Evolutionary conservation across 2,329 filamentous ascomycete genomes (phyloP).

Genomic region (Ascochyta clinopodiicola): DNA sequence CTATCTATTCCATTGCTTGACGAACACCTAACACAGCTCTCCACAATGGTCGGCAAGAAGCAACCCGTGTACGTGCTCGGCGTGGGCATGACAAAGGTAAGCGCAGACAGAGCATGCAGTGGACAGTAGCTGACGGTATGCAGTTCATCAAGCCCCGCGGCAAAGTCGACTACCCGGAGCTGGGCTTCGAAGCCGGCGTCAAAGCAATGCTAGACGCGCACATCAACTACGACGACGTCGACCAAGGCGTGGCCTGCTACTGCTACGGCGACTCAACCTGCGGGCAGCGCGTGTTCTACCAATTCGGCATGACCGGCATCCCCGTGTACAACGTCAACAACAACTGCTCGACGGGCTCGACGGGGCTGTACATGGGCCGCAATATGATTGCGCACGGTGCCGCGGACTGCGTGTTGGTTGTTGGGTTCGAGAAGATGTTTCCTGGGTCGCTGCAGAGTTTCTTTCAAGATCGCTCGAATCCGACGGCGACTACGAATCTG

Average conservation of each 20-base stretch:
- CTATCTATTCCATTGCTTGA: no score
- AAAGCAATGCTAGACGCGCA: constrained; percentile 85
- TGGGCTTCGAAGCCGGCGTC: constrained; percentile 89
- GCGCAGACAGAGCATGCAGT: no score
- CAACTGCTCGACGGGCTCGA: constrained; percentile 96
- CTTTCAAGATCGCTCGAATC: constrained; percentile 85
- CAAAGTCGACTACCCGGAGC: constrained; percentile 92
- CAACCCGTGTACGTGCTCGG: constrained; percentile 83
- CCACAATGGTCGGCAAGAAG: constrained; percentile 59
- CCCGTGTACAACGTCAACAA: constrained; percentile 99
- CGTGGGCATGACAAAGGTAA: constrained; percentile 85
- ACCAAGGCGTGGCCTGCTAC: constrained; percentile 95
- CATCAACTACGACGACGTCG: constrained; percentile 95
- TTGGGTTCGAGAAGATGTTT: constrained; percentile 99
- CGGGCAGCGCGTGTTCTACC: constrained; percentile 96
- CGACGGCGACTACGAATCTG: constrained; percentile 71
- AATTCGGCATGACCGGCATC: constrained; percentile 96
- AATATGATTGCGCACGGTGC: constrained; percentile 80
- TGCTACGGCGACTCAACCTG: constrained; percentile 96
- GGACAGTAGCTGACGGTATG: background rate
- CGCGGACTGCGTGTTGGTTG: constrained; percentile 86
- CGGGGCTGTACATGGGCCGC: constrained; percentile 83
- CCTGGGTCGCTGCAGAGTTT: constrained; percentile 82
- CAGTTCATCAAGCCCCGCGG: constrained; percentile 95
- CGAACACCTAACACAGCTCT: background rate